Base-by-base conservation (phyloP, 306 rosid genomes). In the Macrotyloma uniflorum region DNA sequence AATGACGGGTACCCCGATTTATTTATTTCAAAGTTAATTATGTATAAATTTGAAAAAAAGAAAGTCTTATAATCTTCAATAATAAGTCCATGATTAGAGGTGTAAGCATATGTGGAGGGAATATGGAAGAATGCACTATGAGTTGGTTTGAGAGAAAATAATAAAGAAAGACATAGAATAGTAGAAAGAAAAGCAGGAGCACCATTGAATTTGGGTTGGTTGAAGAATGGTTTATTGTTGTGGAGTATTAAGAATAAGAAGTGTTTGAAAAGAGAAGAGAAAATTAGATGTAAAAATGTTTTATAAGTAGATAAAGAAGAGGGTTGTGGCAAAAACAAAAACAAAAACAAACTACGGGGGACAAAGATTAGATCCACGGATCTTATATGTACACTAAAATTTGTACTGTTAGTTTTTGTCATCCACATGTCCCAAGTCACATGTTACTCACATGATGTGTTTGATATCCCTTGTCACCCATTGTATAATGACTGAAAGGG, bases 361-460 rank as follows among this genome's bases (percentile, higher is more conserved):
- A 82, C 81, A 85, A 66, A 80, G 70, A 70, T 79, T 75, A 74
- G 80, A 75, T 75, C 79, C 77, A 71, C 19, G 51, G 79, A 67
- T 61, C 32, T 43, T 77, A 35, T 3, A 54, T 66, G 80, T 63
- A 45, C 58, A 23, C 43, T 49, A 66, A 81, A 82, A 69, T 40
- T 78, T 78, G 83, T 80, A 83, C 78, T 57, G 62, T 74, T 47
- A 4, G 72, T 74, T 58, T 83, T 68, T 63, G 85, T 55, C 62
- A 67, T 83, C 46, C 73, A 67, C 75, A 68, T 75, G 70, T 54
- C 83, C 76, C 63, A 79, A 63, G 78, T 74, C 86, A 84, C 84
- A 80, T 80, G 86, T 42, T 53, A 51, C 46, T 82, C 87, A 83
- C 90, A 85, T 89, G 90, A 86, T 38, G 75, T 89, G 89, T 82